Conservation (phyloP, 2,329 filamentous ascomycete genomes). For the Monilinia polystroma region DNA sequence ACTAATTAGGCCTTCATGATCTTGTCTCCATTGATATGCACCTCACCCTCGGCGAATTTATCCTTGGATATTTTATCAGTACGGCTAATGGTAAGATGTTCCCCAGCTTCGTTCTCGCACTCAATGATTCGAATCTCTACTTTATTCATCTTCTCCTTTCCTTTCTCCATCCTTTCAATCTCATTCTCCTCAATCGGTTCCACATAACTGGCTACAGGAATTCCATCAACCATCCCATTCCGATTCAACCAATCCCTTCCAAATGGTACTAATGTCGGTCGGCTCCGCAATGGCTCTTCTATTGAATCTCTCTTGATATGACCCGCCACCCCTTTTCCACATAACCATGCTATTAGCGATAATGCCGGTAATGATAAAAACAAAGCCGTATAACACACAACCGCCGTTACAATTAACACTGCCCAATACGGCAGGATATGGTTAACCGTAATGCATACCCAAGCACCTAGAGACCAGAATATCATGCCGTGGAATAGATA, state of each 20-base stretch:
- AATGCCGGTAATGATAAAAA: conserved; percentile 29
- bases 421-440: conserved; percentile 34
- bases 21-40: background rate
- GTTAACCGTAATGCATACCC: conserved; percentile 30
- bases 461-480: conserved; percentile 39
- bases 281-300: conserved; percentile 23
- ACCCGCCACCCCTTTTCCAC: conserved; percentile 28
- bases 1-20: conserved; percentile 4
- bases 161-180: background rate
- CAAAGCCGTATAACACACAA: conserved; percentile 13
- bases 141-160: no score
- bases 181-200: background rate
- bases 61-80: background rate
- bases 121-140: background rate
- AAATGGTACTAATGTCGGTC: conserved; percentile 27
- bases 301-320: conserved; percentile 26
- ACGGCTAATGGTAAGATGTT: background rate
- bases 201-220: background rate
- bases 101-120: background rate
- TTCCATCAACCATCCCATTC: conserved; percentile 10
- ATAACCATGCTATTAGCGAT: conserved; percentile 32
- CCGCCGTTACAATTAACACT: conserved; percentile 11
- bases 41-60: background rate
- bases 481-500: conserved; percentile 48
- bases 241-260: conserved; percentile 23